These are phyloP conservation scores for Calonectria leucothoes DNA, from an alignment of 2,329 filamentous ascomycete genomes.

Conservation along the genomic window DNA sequence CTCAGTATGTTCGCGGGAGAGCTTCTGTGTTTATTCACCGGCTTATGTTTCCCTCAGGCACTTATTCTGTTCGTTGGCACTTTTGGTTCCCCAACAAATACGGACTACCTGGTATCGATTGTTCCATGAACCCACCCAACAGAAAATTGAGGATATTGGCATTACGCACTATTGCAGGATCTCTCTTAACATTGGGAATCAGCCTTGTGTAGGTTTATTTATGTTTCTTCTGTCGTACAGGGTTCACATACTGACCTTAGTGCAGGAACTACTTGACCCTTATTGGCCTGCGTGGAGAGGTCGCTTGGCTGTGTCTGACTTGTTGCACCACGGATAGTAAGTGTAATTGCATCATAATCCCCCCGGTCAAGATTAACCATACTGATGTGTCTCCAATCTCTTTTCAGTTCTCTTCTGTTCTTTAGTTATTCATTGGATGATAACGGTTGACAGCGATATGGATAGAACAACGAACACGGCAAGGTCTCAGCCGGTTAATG, in stretches of 20 bases:
- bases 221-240: too few relatives aligned
- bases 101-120: not conserved
- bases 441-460: not conserved
- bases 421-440: not conserved
- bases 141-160: not conserved
- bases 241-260: not conserved
- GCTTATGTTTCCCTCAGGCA: not conserved
- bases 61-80: not conserved
- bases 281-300: not conserved
- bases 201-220: not conserved
- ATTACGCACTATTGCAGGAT: not conserved
- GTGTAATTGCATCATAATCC: not conserved
- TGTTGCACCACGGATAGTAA: not conserved
- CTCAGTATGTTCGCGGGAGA: not conserved
- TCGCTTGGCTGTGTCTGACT: not conserved
- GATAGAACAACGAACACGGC: not conserved
- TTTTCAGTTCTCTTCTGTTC: not conserved
- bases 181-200: not conserved
- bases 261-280: not conserved
- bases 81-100: not conserved
- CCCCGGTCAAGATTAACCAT: not conserved
- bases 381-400: not conserved
- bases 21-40: too few relatives aligned
- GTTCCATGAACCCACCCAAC: not conserved
- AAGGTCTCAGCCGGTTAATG: too few relatives aligned